Evolutionary conservation across 306 rosid genomes (phyloP), one percentile per base, ranked within the genome.

Genomic region (Quercus ilex): DNA sequence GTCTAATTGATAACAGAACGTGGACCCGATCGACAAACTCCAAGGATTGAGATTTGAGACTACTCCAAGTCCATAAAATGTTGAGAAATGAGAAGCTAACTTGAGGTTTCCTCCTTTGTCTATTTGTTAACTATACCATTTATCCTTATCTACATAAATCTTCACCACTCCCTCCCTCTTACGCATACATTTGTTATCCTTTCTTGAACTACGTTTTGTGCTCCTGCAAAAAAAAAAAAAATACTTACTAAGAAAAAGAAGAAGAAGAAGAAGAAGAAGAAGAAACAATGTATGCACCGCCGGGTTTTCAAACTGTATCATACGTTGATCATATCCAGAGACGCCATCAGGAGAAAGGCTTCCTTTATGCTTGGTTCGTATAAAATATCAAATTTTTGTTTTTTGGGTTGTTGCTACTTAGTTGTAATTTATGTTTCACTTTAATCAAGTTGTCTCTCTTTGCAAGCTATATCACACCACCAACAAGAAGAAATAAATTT

Each of bases 351-450:
- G 82, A 83, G 49, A 86, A 80, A 63, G 83, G 87, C 23, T 81
- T 77, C 46, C 79, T 83, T 53, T 86, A 81, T 64, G 83, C 81
- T 55, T 80, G 85, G 79, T 86, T 81, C 69, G 87, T 78, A 63
- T 49, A 53, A 14, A 49, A 12, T 49, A 49, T 49, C 46, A 41
- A 41, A 41, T 41, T 41, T 12, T 41, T 49, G 5, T 10, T 71
- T 75, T 31, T 72, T 79, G n/a, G 0, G 21, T 28, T 38, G 60
- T 57, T 68, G 28, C 56, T 60, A 12, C 53, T 49, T 1, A 0
- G 5, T 12, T 49, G 53, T 12, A 49, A 49, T 49, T 49, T 49
- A 49, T 49, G 53, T 49, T 49, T 49, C 17, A 49, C 53, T 49
- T 0, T 49, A 49, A 41, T 8, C 3, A 8, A 12, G 53, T 49